A percentile compares a stretch with the other conserved stretches of the same genome.
Evolutionary conservation across 75 land plant genomes (phyloP).

Genomic region (Picea sitchensis): DNA sequence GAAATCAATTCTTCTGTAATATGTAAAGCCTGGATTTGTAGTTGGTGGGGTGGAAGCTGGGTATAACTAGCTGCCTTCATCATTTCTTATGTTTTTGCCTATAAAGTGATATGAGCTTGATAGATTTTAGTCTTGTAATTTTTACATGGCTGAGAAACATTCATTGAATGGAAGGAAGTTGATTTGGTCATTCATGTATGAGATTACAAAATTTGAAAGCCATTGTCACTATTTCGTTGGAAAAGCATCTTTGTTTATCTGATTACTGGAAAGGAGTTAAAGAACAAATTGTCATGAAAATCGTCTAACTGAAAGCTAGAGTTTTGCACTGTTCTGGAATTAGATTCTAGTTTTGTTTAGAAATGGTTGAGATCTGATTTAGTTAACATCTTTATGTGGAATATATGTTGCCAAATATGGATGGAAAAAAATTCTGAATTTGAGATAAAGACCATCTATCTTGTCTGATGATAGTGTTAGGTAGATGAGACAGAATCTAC

Average conservation of each 20-base stretch:
- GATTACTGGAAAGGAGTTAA: not conserved
- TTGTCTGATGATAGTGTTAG: no score
- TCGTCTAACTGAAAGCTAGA: no score
- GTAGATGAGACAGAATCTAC: no score
- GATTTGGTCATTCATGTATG: not conserved
- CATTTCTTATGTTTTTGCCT: not conserved
- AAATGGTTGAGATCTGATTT: no score
- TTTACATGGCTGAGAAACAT: no score
- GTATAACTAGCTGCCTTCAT: not conserved
- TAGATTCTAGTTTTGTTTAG: no score
- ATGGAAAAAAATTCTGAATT: no score
- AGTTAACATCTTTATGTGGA: no score
- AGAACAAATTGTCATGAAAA: not conserved
- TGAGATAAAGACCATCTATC: no score
- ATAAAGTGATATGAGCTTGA: not conserved
- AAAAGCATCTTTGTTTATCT: not conserved
- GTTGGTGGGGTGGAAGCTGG: not conserved
- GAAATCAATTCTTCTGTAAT: not conserved
- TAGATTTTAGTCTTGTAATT: not conserved
- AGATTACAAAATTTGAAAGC: not conserved
- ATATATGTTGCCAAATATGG: no score
- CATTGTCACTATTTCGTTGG: not conserved
- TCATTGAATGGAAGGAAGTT: not conserved
- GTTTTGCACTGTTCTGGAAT: no score
- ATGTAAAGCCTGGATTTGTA: not conserved